A percentile compares a stretch with the other conserved stretches of the same genome.
Evolutionary conservation across 179 eudicot genomes (phyloP).

Genomic region (Patellifolia procumbens): DNA sequence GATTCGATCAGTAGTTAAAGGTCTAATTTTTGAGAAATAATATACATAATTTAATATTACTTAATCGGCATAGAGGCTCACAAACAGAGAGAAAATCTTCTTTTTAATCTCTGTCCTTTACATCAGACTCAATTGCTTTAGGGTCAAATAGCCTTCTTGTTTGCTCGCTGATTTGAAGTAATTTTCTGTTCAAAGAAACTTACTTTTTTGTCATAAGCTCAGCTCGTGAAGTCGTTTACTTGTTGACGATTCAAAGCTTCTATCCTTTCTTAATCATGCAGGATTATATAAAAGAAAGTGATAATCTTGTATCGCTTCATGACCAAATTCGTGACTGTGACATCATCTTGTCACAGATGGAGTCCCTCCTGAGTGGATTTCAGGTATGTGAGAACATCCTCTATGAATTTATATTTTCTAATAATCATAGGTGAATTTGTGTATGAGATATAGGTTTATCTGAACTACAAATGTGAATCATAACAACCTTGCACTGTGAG

Average conservation of each 20-base stretch:
- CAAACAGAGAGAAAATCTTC: not conserved
- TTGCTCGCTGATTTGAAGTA: conserved; percentile 2
- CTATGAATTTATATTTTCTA: not conserved
- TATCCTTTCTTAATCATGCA: conserved; percentile 33
- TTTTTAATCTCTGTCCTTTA: not conserved
- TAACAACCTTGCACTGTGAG: not conserved
- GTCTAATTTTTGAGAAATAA: not conserved
- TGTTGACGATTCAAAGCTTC: conserved; percentile 10
- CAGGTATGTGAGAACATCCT: conserved; percentile 55
- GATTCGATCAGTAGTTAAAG: not conserved
- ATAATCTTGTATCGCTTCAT: conserved; percentile 90
- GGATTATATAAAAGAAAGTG: conserved; percentile 97
- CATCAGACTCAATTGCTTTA: not conserved
- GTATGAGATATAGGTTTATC: not conserved
- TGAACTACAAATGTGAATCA: conserved; percentile 7
- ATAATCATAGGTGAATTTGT: not conserved
- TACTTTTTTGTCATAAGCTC: not conserved
- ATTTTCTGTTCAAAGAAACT: not conserved
- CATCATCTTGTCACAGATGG: conserved; percentile 89
- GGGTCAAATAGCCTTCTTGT: conserved; percentile 2
- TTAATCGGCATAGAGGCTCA: not conserved
- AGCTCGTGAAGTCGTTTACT: conserved; percentile 5
- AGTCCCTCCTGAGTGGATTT: conserved; percentile 89
- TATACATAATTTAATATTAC: not conserved
- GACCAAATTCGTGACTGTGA: conserved; percentile 99